A percentile compares a stretch with the other conserved stretches of the same genome.
These are phyloP conservation scores for Eucalyptus shirleyi DNA, from an alignment of 345 rosid species.

Conservation along the genomic window DNA sequence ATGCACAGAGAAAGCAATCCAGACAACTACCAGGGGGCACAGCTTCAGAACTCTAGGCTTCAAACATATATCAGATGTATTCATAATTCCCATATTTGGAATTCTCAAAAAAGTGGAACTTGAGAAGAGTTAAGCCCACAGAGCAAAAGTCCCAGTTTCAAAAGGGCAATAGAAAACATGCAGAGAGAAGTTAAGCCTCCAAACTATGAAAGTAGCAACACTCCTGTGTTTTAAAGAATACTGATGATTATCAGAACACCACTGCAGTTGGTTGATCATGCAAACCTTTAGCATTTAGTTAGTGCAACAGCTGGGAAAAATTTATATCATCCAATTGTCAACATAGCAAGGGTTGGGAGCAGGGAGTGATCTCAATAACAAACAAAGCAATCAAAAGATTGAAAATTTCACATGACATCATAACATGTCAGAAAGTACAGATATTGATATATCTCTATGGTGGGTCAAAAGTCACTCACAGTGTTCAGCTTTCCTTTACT, in stretches of 20 bases:
- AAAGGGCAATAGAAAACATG: not conserved
- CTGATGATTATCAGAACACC: not conserved
- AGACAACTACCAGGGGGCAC: not conserved
- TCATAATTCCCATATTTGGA: not conserved
- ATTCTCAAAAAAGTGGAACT: not conserved
- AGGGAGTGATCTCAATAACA: not conserved
- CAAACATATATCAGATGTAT: not conserved
- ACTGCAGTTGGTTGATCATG: not conserved
- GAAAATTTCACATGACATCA: not conserved
- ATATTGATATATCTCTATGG: not conserved
- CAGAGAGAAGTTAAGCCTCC: not conserved
- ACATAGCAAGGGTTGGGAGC: not conserved
- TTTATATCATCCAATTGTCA: not conserved
- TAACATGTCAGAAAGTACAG: not conserved
- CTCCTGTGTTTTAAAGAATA: not conserved
- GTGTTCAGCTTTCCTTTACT: conserved; percentile 43
- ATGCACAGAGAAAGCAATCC: not conserved
- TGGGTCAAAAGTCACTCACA: conserved; percentile 25
- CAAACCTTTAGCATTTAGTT: not conserved
- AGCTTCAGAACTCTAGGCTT: not conserved
- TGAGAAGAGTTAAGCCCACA: not conserved
- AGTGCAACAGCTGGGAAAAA: not conserved
- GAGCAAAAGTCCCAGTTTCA: not conserved
- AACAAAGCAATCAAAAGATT: not conserved
- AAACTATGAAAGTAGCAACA: not conserved